Evolutionary conservation across 1,139 yeast species (phyloP).

Genomic region (Nakaseomyces glabratus): DNA sequence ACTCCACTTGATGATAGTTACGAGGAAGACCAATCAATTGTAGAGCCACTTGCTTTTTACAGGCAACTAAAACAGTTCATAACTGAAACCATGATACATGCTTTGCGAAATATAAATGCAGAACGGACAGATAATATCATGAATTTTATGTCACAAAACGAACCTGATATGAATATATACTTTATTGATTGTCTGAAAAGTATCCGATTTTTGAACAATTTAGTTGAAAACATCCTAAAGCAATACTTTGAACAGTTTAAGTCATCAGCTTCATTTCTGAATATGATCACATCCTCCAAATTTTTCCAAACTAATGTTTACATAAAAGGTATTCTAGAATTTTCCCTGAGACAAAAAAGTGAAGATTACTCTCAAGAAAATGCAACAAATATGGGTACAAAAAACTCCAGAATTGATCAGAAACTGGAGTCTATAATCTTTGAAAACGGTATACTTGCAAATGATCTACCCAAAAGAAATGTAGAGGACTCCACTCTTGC

Average conservation of each 20-base stretch:
- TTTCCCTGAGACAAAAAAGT: background rate
- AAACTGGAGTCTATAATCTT: constrained; percentile 6
- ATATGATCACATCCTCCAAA: constrained; percentile 26
- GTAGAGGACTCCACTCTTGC: background rate
- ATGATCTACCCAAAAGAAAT: background rate
- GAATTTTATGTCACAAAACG: constrained; percentile 9
- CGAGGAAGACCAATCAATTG: background rate
- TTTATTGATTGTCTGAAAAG: constrained; percentile 43
- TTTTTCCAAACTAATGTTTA: constrained; percentile 15
- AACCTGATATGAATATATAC: constrained; percentile 7
- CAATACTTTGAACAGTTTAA: constrained; percentile 52
- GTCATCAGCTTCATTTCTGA: constrained; percentile 40
- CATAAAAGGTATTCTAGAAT: constrained; percentile 13
- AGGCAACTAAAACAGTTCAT: background rate
- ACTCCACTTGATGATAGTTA: constrained; percentile 58
- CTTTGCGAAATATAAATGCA: constrained; percentile 14
- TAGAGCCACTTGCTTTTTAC: background rate
- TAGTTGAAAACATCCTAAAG: constrained; percentile 42
- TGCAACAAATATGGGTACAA: background rate
- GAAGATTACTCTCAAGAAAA: background rate
- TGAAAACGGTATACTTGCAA: constrained; percentile 1
- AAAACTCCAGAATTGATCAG: constrained; percentile 1
- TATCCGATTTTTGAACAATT: constrained; percentile 48
- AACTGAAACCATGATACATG: constrained; percentile 6
- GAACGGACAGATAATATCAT: constrained; percentile 16